A percentile compares a stretch with the other conserved stretches of the same genome.
phyloP scores from a whole-genome alignment of 208 protist genomes.

The Wallacemonas sp. region DNA sequence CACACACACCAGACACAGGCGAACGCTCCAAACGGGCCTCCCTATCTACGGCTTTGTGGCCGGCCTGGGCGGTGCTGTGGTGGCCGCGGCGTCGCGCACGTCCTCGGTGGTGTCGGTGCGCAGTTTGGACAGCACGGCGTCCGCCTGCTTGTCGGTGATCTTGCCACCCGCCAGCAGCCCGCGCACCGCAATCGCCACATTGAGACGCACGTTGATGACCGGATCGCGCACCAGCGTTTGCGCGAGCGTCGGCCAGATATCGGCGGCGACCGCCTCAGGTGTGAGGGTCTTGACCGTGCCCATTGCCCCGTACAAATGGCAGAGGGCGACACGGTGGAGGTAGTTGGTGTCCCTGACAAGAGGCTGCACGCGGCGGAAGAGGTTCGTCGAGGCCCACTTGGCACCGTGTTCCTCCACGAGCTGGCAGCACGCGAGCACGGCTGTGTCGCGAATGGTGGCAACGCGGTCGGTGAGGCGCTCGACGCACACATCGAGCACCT shows the following conservation, averaged over 20 bases:
- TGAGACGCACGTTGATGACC: constrained; percentile 86
- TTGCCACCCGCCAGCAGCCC: constrained; percentile 52
- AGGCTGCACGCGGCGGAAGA: constrained; percentile 68
- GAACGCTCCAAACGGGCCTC: too few relatives aligned
- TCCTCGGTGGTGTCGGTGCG: constrained; percentile 63
- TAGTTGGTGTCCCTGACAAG: constrained; percentile 72
- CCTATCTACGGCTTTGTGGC: not conserved
- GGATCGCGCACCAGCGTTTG: constrained; percentile 59
- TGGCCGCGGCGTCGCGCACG: constrained; percentile 60
- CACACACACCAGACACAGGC: too few relatives aligned
- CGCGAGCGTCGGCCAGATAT: constrained; percentile 65
- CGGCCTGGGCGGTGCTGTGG: constrained; percentile 17
- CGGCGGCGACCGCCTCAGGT: constrained; percentile 38
- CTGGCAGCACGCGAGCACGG: constrained; percentile 81
- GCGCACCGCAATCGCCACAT: constrained; percentile 66
- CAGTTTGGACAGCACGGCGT: constrained; percentile 60
- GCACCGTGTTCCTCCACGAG: constrained; percentile 69
- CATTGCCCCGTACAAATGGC: constrained; percentile 73
- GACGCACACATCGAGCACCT: constrained; percentile 84
- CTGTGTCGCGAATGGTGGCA: constrained; percentile 81
- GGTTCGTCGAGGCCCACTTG: constrained; percentile 53
- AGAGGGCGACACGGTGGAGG: constrained; percentile 76
- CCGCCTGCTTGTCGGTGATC: constrained; percentile 43
- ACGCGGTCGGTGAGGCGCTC: constrained; percentile 82
- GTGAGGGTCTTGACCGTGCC: constrained; percentile 57